These are phyloP conservation scores for Syzygium malaccense DNA, from an alignment of 441 rosid species.

Conservation along the genomic window DNA sequence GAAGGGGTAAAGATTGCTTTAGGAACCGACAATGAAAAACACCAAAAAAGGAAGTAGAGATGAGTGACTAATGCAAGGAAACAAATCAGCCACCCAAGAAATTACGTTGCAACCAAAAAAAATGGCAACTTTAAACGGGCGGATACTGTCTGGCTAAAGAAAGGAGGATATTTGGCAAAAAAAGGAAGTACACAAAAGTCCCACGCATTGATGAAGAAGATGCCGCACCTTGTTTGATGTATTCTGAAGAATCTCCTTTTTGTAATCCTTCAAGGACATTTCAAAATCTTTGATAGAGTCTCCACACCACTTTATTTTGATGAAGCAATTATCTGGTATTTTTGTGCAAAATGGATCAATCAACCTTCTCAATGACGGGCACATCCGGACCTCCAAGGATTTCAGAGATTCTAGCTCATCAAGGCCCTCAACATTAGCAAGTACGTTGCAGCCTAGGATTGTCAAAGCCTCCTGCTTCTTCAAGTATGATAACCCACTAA, in stretches of 20 bases:
- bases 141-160: too few relatives aligned
- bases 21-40: not conserved
- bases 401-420: accelerated
- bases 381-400: accelerated
- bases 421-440: not conserved
- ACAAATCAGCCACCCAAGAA: too few relatives aligned
- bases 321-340: not conserved
- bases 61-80: not conserved
- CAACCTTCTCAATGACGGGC: accelerated
- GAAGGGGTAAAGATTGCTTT: not conserved
- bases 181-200: not conserved
- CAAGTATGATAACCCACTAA: not conserved
- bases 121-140: not conserved
- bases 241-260: not conserved
- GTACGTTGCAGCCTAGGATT: accelerated
- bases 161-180: too few relatives aligned
- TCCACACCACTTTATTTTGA: accelerated
- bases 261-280: not conserved
- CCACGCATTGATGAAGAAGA: not conserved
- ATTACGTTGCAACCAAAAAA: not conserved
- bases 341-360: not conserved
- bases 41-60: not conserved
- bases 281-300: not conserved
- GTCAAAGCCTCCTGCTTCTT: accelerated
- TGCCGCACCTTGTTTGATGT: not conserved